Base-by-base conservation (phyloP, 257 asterid species). In the Voacanga thouarsii region DNA sequence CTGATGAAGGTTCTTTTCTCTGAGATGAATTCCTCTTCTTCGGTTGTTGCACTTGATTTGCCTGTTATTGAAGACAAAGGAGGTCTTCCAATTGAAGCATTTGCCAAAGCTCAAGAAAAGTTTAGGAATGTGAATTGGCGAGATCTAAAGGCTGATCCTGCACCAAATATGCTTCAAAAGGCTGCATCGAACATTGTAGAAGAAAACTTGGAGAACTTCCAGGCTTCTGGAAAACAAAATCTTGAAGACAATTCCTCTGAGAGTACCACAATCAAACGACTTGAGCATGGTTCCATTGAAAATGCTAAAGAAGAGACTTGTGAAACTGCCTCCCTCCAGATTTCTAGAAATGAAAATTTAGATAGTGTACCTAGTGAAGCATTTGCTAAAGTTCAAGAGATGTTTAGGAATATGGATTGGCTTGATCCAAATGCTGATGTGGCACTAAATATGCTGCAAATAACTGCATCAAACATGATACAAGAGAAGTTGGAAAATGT, bases 1-100 rank as follows among this genome's bases (percentile, higher is more conserved):
- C 61, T 61, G 79, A 60, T 78, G 73, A 81, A 91, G 97, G 83
- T 93, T 79, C 83, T 88, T 83, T 88, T 91, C 82, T 82, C 89
- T 0, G 94, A 88, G 83, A 86, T 86, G 94, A 87, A 83, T 78
- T 85, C 84, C 63, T 74, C 89, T 68, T 84, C 87, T 78, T 79
- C 88, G 59, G 26, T 78, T 26, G 60, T 77, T 23, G 73, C 81
- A 72, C 74, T 69, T 47, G 87, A 85, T 64, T 83, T 74, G 53
- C 82, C 86, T 59, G 72, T 60, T 49, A 41, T 55, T 33, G 84
- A 82, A 47, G 89, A 85, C 57, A 78, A 80, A 47, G 90, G 82
- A 80, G 84, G 88, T 57, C 88, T 82, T 81, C 85, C 87, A 19
- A 47, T 77, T 21, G 90, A 90, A 80, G 90, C 93, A 78, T 86